Evolutionary conservation across 345 rosid species (phyloP), one percentile per base, ranked within the genome.

Genomic region (Jatropha curcas): DNA sequence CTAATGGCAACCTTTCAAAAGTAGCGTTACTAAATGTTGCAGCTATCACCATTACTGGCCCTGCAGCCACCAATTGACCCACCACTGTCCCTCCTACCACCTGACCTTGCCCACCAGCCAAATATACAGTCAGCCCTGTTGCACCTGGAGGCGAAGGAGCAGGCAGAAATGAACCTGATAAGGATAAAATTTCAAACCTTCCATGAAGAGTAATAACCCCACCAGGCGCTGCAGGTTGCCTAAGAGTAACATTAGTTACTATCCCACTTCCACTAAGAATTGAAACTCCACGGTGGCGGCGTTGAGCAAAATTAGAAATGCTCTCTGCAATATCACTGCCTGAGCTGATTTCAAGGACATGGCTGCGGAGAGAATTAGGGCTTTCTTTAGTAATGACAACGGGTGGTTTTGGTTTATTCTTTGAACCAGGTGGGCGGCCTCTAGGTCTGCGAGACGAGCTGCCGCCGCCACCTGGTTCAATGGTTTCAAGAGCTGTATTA

Each of bases 21-120:
- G 92, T 87, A 0, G 97, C 97, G 76, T 92, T 92, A 1, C 82
- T 83, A 70, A 92, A 92, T 19, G 97, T 90, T 12, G 97, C 97
- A 4, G 95, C 97, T 0, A 90, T 82, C 7, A 94, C 93, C 83
- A 94, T 84, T 41, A 94, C 95, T 0, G 97, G 97, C 17, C 97
- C 98, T 1, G 93, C 86, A 0, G 98, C 97, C 1, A 86, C 72
- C 57, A 94, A 79, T 24, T 89, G 79, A 10, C 97, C 97, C 64
- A 86, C 80, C 0, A 85, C 95, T 0, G 82, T 80, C 20, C 98
- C 98, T 6, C 98, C 98, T 2, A 94, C 89, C 17, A 94, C 91
- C 80, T 94, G 98, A 12, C 97, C 97, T 66, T 92, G 97, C 43
- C 90, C 92, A 0, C 97, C 98, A 0, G 97, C 91, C 71, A 92